Percentiles rank a stretch among this genome's conserved stretches.
Conservation (phyloP, 441 rosid species). For the Raphanus hybrid region DNA sequence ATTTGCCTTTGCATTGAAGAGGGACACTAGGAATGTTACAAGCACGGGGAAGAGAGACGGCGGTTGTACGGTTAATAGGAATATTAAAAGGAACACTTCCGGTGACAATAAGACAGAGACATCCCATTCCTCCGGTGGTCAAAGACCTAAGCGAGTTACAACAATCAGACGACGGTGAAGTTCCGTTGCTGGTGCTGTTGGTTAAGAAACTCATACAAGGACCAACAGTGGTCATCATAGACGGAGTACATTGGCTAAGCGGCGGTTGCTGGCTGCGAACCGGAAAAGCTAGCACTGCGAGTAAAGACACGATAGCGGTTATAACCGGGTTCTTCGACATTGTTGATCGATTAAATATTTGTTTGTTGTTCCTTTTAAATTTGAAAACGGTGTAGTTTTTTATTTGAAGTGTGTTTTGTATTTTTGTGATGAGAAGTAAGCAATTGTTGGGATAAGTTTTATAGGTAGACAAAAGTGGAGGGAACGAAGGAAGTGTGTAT, state of each 20-base stretch:
- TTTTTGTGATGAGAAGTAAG: conserved; percentile 21
- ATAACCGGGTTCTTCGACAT: conserved; percentile 25
- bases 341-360: not conserved
- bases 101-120: conserved; percentile 72
- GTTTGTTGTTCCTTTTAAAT: not conserved
- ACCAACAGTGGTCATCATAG: conserved; percentile 56
- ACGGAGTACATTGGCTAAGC: conserved; percentile 56
- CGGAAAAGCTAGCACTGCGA: conserved; percentile 40
- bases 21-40: conserved; percentile 89
- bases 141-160: conserved; percentile 67
- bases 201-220: conserved; percentile 78
- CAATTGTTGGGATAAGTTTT: conserved; percentile 19
- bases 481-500: conserved; percentile 29
- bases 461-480: conserved; percentile 38
- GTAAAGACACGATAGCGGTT: conserved; percentile 26
- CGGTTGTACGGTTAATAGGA: conserved; percentile 79
- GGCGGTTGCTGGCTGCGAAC: conserved; percentile 52
- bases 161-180: conserved; percentile 64
- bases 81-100: conserved; percentile 68
- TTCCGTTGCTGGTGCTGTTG: conserved; percentile 60
- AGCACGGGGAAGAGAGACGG: conserved; percentile 82
- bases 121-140: conserved; percentile 59
- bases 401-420: conserved; percentile 15
- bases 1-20: conserved; percentile 72
- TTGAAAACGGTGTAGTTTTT: not conserved